A percentile compares a stretch with the other conserved stretches of the same genome.
Conservation (phyloP, 1,284 basidiomycete species). For the Apiotrichum gamsii region DNA sequence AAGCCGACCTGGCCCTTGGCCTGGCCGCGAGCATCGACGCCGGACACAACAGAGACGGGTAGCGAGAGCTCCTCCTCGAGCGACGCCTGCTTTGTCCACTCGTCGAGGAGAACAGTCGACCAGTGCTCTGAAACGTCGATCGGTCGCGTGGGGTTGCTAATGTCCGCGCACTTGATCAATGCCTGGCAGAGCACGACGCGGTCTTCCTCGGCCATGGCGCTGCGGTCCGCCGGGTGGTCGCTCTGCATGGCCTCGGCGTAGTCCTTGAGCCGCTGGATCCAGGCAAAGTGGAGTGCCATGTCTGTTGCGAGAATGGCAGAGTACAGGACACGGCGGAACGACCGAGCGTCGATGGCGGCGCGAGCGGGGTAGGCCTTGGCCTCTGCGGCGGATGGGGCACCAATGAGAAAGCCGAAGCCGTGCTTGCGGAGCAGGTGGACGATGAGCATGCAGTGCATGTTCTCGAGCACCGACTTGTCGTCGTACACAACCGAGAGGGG, state of each 20-base stretch:
- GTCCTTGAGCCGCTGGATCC: conserved; percentile 63
- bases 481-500: conserved; percentile 82
- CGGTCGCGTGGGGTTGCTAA: conserved; percentile 91
- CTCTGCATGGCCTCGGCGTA: conserved; percentile 33
- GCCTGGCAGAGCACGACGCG: conserved; percentile 77
- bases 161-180: conserved; percentile 91
- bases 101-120: conserved; percentile 76
- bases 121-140: conserved; percentile 81
- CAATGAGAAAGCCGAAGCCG: conserved; percentile 55
- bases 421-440: conserved; percentile 74
- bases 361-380: conserved; percentile 8
- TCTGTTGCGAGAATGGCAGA: conserved; percentile 83
- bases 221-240: neutral
- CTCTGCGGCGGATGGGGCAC: conserved; percentile 11
- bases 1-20: conserved; percentile 86
- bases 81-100: conserved; percentile 80
- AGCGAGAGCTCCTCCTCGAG: conserved; percentile 72
- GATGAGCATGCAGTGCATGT: conserved; percentile 83
- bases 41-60: conserved; percentile 59
- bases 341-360: conserved; percentile 45
- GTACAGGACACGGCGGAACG: conserved; percentile 66
- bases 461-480: conserved; percentile 80
- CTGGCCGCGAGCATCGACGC: conserved; percentile 61
- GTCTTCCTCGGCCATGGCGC: conserved; percentile 43
- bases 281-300: conserved; percentile 80